Evolutionary conservation across 2,329 filamentous ascomycete genomes (phyloP), one percentile per base, ranked within the genome.

Genomic region (Bisporella sp.): DNA sequence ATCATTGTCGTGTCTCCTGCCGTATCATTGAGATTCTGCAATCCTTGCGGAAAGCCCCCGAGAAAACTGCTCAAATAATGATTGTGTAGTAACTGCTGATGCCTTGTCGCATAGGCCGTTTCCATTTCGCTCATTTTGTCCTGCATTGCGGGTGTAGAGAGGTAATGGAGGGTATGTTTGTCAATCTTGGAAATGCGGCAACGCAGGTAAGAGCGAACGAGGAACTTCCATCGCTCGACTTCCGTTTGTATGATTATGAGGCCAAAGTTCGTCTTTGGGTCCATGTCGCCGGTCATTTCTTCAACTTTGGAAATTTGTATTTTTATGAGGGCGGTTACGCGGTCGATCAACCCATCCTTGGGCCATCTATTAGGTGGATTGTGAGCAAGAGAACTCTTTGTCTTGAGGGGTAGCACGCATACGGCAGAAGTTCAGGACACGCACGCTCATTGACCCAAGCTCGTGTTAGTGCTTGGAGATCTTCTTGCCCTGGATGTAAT

Each of bases 211-310:
- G 57, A 87, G 86, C 93, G 79, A 13, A 97, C 79, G 28, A 99
- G 76, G 64, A 90, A 99, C 71, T 96, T 96, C 70, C 88, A 95
- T 43, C 93, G 78, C 67, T 96, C 91, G 49, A 99, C 79, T 71
- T 99, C 93, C 5, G 95, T 97, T 73, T 99, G 93, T 49, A 96
- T 84, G 55, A 99, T 86, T 45, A 96, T 96, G 63, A 97, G 83
- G 54, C 83, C 82, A 67, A 99, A 96, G 67, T 96, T 97, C 57
- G 88, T 85, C 68, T 87, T 90, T 44, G 91, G 87, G 63, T 95
- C 90, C 81, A 91, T 86, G 64, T 87, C 84, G 55, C 86, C 87
- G 9, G 87, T 92, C 76, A 91, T 79, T 52, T 84, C 79, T 70
- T 88, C 85, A 56, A 89, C 81, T 59, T 75, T 78, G 67, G 84